Evolutionary conservation across 2,329 filamentous ascomycete species (phyloP), one percentile per base, ranked within the genome.

Genomic region (Cladosporium sp.): DNA sequence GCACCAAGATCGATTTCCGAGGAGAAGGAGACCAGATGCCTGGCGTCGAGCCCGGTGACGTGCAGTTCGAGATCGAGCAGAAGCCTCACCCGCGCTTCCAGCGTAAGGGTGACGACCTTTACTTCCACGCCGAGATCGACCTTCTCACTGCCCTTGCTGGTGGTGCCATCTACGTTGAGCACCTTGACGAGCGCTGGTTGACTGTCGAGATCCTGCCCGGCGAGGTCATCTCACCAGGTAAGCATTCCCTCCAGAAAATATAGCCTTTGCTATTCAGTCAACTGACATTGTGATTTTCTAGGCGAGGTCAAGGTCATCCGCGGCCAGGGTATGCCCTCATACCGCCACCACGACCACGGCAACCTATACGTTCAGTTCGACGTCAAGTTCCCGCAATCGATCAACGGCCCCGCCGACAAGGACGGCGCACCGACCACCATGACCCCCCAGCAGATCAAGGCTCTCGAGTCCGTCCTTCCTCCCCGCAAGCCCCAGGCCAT

Each of bases 51-150:
- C 87, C 93, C 13, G 93, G 95, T 60, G 95, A 98, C 68, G 93
- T 98, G 54, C 87, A 96, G 57, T 98, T 98, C 69, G 91, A 97
- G 76, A 97, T 98, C 60, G 92, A 97, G 74, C 90, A 97, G 79
- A 98, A 98, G 82, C 91, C 91, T n/a, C 93, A 98, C 72, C 59
- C 86, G 28, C 86, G 93, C 58, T 98, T 98, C 80, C 90, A 92
- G 68, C 87, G 93, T 63, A 95, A 93, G 72, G 91, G 95, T 31
- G 93, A 98, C 68, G 92, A 98, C 66, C 80, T 98, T 14, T 89
- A 96, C 69, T 97, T 92, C 78, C 86, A 93, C 58, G 89, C 88
- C 62, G 89, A 97, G 59, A 95, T 98, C 60, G 93, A 98, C 66
- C 85, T 98, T 42, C 84, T 97, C 56, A 98, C 92, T 35, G 93